These are phyloP conservation scores for Kodamaea leandrae DNA, from an alignment of 805 yeast genomes.

Conservation along the genomic window DNA sequence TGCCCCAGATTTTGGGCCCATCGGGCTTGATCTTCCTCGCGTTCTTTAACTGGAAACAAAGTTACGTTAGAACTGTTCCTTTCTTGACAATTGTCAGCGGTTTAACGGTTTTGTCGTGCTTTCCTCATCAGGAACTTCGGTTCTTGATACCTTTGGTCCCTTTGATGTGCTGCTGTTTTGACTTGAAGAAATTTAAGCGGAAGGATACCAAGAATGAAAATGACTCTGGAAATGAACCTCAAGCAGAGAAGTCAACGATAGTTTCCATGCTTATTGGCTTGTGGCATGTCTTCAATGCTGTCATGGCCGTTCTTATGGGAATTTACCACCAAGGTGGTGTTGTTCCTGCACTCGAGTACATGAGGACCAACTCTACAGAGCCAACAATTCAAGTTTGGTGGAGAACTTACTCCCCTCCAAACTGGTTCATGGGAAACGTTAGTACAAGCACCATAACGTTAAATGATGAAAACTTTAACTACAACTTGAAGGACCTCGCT, in stretches of 20 bases:
- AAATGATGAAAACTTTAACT: slow-evolving; percentile 12
- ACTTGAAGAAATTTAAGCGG: slow-evolving; percentile 31
- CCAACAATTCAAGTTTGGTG: slow-evolving; percentile 66
- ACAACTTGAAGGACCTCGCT: slow-evolving; percentile 5
- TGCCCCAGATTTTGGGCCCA: slow-evolving; percentile 86
- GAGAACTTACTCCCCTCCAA: slow-evolving; percentile 93
- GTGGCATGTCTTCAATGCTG: slow-evolving; percentile 66
- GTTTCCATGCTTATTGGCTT: slow-evolving; percentile 26
- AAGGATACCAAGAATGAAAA: neutral
- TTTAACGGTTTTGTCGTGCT: slow-evolving; percentile 54
- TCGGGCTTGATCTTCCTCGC: slow-evolving; percentile 45
- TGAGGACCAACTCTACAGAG: slow-evolving; percentile 18
- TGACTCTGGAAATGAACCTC: neutral
- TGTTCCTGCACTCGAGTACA: slow-evolving; percentile 55
- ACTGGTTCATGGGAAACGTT: slow-evolving; percentile 62
- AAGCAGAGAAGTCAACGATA: slow-evolving; percentile 7
- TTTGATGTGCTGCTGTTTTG: slow-evolving; percentile 56
- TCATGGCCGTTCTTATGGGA: slow-evolving; percentile 69
- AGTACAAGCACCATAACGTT: slow-evolving; percentile 12
- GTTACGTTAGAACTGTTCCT: slow-evolving; percentile 51
- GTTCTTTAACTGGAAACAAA: slow-evolving; percentile 31
- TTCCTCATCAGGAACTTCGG: slow-evolving; percentile 94
- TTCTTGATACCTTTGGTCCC: slow-evolving; percentile 82
- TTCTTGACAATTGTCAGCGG: slow-evolving; percentile 64
- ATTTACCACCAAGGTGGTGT: slow-evolving; percentile 88